Evolutionary conservation across 2,329 filamentous ascomycete species (phyloP), one percentile per base, ranked within the genome.

Genomic region (Didymella lethalis): DNA sequence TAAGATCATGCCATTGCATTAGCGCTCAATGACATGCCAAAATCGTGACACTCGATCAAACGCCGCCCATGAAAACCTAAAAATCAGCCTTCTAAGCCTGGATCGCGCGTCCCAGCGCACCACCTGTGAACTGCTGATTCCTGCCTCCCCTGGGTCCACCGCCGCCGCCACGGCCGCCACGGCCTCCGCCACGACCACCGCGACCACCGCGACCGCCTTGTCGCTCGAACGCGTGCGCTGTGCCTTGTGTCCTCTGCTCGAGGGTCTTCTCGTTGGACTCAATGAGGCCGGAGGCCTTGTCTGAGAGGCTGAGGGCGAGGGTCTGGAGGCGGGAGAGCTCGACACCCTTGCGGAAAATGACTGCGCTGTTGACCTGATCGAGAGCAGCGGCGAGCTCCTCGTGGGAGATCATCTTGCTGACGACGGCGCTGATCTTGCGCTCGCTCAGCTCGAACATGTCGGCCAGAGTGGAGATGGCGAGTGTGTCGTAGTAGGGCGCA

Each of bases 361-460:
- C 92, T 50, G 92, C 96, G 68, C 91, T 89, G 73, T 96, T 97
- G 81, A 99, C 94, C 82, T 99, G 95, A 83, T 99, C 96, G 28
- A 99, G 88, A 36, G 95, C 96, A 43, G 95, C 95, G 10, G 91
- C 92, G 48, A 99, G 89, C 80, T 99, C 95, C 81, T 99, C 95
- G 83, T 99, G 95, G 73, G 93, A 96, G 79, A 99, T 98, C 95
- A 99, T 99, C 84, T 96, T 96, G 85, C 92, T 96, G 74, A 99
- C 88, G 55, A 99, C 89, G 34, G 95, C 93, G n/a, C 91, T 85
- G 50, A 97, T 93, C 86, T 98, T 98, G 81, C 90, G 87, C 69
- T 90, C 83, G 57, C 93, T 86, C 25, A 99, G 89, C 81, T 99
- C 95, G 79, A 99, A 99, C 95, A 99, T 99, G 67, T 83, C 84